Evolutionary conservation across 1,139 yeast species (phyloP).

Genomic region (Blastobotrys elegans): DNA sequence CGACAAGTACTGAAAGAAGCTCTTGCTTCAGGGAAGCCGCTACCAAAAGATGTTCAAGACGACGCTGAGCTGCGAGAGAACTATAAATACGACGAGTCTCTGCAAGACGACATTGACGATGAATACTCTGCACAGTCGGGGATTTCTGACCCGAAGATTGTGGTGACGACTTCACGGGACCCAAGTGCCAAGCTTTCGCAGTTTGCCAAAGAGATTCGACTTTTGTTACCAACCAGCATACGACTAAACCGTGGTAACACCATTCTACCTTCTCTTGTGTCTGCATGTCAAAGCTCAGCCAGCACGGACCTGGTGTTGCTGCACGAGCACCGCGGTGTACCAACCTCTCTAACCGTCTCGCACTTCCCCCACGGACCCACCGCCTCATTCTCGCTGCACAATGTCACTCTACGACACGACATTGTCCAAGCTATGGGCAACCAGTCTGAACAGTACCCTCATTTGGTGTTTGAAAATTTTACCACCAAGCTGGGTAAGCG

Average conservation of each 20-base stretch:
- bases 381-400: conserved; percentile 88
- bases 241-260: conserved; percentile 92
- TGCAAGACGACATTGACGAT: conserved; percentile 61
- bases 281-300: conserved; percentile 71
- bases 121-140: conserved; percentile 89
- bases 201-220: conserved; percentile 86
- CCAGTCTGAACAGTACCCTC: conserved; percentile 89
- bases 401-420: conserved; percentile 92
- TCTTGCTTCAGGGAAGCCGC: conserved; percentile 83
- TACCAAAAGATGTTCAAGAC: conserved; percentile 85
- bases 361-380: conserved; percentile 99
- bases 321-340: conserved; percentile 98
- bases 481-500: conserved; percentile 79
- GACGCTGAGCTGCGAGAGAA: conserved; percentile 77
- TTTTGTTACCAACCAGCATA: conserved; percentile 84
- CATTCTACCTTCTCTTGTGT: conserved; percentile 76
- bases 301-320: conserved; percentile 79
- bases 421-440: conserved; percentile 71
- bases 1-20: conserved; percentile 84
- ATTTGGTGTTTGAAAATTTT: conserved; percentile 87
- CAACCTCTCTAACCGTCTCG: conserved; percentile 84
- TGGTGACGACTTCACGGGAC: conserved; percentile 90
- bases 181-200: conserved; percentile 83
- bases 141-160: conserved; percentile 82
- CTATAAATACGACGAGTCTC: conserved; percentile 74